These are phyloP conservation scores for Gentiana dahurica DNA, from an alignment of 257 asterid species.

Conservation along the genomic window DNA sequence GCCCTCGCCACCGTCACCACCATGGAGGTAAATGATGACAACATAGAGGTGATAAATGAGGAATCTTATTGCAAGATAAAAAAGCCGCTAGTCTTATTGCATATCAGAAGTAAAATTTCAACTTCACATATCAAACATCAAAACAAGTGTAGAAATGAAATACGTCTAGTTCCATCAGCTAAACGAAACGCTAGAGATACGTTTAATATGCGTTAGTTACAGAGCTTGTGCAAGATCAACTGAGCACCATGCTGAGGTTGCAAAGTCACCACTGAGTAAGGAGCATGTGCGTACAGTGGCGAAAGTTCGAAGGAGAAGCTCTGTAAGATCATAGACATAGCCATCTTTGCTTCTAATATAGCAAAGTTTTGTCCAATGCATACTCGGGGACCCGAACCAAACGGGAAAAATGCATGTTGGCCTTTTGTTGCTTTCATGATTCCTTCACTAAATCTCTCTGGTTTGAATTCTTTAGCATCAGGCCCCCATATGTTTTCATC, in stretches of 20 bases:
- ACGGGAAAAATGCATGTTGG: conserved; percentile 11
- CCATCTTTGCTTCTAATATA: conserved; percentile 20
- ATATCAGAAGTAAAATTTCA: no score
- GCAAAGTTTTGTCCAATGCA: conserved; percentile 24
- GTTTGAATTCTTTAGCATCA: conserved; percentile 9
- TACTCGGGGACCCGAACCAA: conserved; percentile 23
- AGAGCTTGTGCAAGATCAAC: conserved; percentile 10
- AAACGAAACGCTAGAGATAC: no score
- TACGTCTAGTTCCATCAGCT: no score
- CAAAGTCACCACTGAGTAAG: conserved; percentile 3
- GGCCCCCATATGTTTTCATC: conserved; percentile 2
- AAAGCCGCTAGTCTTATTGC: no score
- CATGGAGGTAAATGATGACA: no score
- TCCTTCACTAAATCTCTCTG: conserved; percentile 13
- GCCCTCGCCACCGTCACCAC: no score
- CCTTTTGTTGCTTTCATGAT: background rate
- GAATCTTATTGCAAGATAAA: no score
- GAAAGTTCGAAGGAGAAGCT: conserved; percentile 18
- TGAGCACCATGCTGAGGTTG: conserved; percentile 21
- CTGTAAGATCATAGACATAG: conserved; percentile 14
- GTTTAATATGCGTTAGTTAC: background rate
- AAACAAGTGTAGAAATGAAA: no score
- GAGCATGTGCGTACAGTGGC: conserved; percentile 21
- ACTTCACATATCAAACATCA: no score
- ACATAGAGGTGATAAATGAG: no score